phyloP scores from a whole-genome alignment of 768 basidiomycete genomes.

The Xerocomellus amylosporus region DNA sequence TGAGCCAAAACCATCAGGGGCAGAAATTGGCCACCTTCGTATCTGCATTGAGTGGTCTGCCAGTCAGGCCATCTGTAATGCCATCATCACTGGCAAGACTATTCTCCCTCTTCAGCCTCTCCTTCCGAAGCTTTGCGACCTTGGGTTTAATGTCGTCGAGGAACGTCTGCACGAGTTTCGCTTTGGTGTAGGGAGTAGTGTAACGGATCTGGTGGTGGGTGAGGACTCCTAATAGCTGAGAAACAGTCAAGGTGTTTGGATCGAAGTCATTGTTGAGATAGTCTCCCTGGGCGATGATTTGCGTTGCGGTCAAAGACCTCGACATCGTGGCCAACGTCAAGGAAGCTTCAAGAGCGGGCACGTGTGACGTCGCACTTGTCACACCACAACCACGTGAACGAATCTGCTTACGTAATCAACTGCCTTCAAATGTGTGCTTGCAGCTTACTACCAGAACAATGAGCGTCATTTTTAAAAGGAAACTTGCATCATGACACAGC shows the following conservation, averaged over 20 bases:
- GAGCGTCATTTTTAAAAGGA: not conserved
- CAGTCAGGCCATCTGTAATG: slow-evolving; percentile 80
- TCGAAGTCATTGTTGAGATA: slow-evolving; percentile 82
- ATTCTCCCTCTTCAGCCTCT: slow-evolving; percentile 61
- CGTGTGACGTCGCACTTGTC: not conserved
- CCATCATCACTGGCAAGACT: slow-evolving; percentile 79
- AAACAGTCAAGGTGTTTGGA: slow-evolving; percentile 66
- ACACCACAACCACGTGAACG: slow-evolving; percentile 23
- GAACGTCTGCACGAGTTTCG: slow-evolving; percentile 74
- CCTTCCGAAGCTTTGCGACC: slow-evolving; percentile 54
- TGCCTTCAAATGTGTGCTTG: not conserved
- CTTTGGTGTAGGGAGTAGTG: slow-evolving; percentile 73
- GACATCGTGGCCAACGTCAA: slow-evolving; percentile 52
- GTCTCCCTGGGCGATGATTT: slow-evolving; percentile 70
- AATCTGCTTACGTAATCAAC: not conserved
- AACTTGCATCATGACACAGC: not conserved
- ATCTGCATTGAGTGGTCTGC: slow-evolving; percentile 54
- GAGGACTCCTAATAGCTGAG: slow-evolving; percentile 78
- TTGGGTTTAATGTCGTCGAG: slow-evolving; percentile 70
- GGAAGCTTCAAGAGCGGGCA: not conserved
- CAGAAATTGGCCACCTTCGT: slow-evolving; percentile 39
- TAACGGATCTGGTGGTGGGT: slow-evolving; percentile 74
- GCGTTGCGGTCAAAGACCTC: slow-evolving; percentile 63
- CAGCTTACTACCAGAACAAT: too few relatives aligned
- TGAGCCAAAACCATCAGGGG: slow-evolving; percentile 9